These are phyloP conservation scores for Populus hybrid DNA, from an alignment of 441 rosid genomes.

Conservation along the genomic window DNA sequence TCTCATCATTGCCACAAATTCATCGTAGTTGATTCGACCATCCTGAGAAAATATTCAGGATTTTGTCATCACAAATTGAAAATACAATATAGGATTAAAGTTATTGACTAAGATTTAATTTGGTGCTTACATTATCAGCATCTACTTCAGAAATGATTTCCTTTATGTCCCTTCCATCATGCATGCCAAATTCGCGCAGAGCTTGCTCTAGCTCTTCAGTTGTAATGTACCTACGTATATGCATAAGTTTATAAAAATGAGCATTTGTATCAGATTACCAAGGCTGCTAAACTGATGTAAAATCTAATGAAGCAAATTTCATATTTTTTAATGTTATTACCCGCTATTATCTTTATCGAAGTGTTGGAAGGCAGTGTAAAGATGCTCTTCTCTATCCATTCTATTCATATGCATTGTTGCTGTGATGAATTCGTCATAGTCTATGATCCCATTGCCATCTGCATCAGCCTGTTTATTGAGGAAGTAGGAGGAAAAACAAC, in stretches of 20 bases:
- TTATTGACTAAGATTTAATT: background rate
- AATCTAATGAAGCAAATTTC: background rate
- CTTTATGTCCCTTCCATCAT: conserved; percentile 67
- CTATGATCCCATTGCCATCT: conserved; percentile 89
- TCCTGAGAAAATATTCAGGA: conserved; percentile 31
- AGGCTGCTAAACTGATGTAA: background rate
- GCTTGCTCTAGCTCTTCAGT: conserved; percentile 94
- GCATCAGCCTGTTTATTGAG: conserved; percentile 66
- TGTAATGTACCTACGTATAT: conserved; percentile 55
- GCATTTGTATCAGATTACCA: background rate
- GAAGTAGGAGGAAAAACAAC: background rate
- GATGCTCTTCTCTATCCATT: conserved; percentile 91
- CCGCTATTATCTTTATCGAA: conserved; percentile 97
- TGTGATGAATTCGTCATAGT: conserved; percentile 87
- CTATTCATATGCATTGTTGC: conserved; percentile 94
- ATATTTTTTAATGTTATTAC: conserved; percentile 24
- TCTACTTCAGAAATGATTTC: conserved; percentile 86
- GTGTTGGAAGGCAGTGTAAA: conserved; percentile 88
- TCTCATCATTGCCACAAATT: conserved; percentile 86
- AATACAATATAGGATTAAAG: background rate
- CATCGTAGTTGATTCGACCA: conserved; percentile 78
- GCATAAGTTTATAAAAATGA: background rate
- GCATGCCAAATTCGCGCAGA: conserved; percentile 75
- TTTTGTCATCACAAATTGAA: background rate
- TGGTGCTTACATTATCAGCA: conserved; percentile 40